phyloP scores from a whole-genome alignment of 2,329 filamentous ascomycete genomes.

The Davidsoniella australis region DNA sequence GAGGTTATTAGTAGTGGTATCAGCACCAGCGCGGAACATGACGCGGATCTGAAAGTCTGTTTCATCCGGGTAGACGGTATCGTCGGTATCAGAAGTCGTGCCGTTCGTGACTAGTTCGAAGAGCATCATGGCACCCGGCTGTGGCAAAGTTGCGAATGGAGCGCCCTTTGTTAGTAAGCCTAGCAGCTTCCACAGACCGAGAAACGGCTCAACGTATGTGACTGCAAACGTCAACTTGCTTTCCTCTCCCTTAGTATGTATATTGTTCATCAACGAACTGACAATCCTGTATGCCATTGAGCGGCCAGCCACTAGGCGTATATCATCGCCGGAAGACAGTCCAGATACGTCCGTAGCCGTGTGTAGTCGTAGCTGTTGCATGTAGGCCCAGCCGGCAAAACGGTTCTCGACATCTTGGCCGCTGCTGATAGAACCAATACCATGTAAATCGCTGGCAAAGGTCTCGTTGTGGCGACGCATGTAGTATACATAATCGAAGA shows the following conservation, averaged over 20 bases:
- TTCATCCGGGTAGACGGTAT: conserved; percentile 17
- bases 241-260: conserved; percentile 22
- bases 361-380: conserved; percentile 42
- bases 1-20: conserved; percentile 19
- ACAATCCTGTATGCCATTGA: conserved; percentile 31
- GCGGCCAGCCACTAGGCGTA: conserved; percentile 35
- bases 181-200: conserved; percentile 36
- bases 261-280: conserved; percentile 25
- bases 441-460: conserved; percentile 22
- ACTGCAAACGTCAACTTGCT: conserved; percentile 37
- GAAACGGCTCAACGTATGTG: conserved; percentile 35
- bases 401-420: conserved; percentile 22
- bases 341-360: conserved; percentile 43
- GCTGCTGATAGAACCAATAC: background rate
- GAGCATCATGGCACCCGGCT: conserved; percentile 56
- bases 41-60: conserved; percentile 37
- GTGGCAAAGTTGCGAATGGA: conserved; percentile 28
- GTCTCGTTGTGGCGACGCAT: conserved; percentile 33
- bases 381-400: conserved; percentile 46
- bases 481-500: conserved; percentile 41
- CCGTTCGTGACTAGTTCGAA: conserved; percentile 43
- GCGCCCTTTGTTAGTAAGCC: conserved; percentile 19
- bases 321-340: conserved; percentile 20
- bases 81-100: conserved; percentile 12
- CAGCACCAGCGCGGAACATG: conserved; percentile 33